phyloP scores from a whole-genome alignment of 768 basidiomycete species.

The Hericium erinaceus region DNA sequence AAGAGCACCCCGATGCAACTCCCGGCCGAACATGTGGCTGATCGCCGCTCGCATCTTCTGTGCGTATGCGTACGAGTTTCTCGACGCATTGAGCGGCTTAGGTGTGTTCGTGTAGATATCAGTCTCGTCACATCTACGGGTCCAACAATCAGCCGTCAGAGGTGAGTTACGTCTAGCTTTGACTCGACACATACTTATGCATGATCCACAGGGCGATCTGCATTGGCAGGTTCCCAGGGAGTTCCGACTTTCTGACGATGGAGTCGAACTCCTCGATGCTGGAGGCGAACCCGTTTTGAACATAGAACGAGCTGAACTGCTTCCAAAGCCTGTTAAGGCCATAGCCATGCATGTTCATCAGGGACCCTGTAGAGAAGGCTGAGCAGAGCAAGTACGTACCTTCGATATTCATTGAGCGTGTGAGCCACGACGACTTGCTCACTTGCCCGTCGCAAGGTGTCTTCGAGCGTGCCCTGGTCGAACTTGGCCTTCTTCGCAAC shows the following conservation, averaged over 20 bases:
- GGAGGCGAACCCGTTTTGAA: neutral
- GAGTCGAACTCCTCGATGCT: neutral
- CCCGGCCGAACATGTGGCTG: constrained; percentile 14
- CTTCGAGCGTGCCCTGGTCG: neutral
- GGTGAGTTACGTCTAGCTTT: no score
- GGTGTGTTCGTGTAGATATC: constrained; percentile 9
- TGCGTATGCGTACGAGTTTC: constrained; percentile 1
- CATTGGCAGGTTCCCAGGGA: neutral
- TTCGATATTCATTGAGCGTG: neutral
- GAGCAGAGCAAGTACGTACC: neutral
- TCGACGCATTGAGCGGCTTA: neutral
- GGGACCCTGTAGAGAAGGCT: no score
- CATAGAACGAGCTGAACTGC: neutral
- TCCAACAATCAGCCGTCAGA: no score
- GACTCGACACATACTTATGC: no score
- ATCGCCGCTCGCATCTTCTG: constrained; percentile 19
- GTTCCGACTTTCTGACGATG: neutral
- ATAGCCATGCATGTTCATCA: no score
- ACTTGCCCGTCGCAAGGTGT: neutral
- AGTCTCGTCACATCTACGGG: constrained; percentile 11
- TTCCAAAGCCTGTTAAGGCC: neutral
- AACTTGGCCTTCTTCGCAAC: no score
- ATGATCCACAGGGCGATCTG: neutral
- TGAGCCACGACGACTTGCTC: neutral
- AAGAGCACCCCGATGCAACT: constrained; percentile 5